Evolutionary conservation across 2,329 filamentous ascomycete species (phyloP), one percentile per base, ranked within the genome.

Genomic region (Albifimbria verrucaria): DNA sequence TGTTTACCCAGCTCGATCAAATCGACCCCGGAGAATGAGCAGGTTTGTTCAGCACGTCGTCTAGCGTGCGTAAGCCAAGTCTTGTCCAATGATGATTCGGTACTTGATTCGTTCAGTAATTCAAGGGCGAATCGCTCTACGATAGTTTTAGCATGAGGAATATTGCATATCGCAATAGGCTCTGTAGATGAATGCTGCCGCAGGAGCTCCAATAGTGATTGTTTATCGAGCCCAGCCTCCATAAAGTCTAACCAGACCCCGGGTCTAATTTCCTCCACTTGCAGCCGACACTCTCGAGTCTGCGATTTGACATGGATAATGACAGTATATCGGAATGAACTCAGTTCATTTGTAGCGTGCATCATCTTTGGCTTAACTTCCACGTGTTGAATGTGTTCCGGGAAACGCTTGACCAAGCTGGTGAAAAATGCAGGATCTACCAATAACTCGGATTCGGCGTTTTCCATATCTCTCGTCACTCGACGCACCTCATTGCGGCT

Each of bases 71-170:
- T 46, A 23, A 53, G 39, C 59, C 28, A 60, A 36, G 9, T 11
- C n/a, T 10, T n/a, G 10, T 24, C 23, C 39, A 55, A 49, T 3
- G n/a, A 21, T 11, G 5, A 12, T 22, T 49, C 42, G 4, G 36
- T 52, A 7, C 51, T 15, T 2, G 10, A 11, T 26, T 23, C 41
- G 3, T 46, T 46, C 1, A 64, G 55, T 0, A 54, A 56, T 4
- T 59, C 54, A 28, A 61, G 39, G 10, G 62, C 23, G 24, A 21
- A n/a, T 48, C 61, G 46, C 55, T 67, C 61, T 18, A 65, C 68
- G 52, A 43, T 66, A 54, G 53, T 73, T 57, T 52, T 71, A 57
- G 32, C 51, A 51, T 55, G 57, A 1, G 63, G 55, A 7, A 66
- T 61, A 44, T 62, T 62, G 24, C 55, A 53, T 1, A 62, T 42